Evolutionary conservation across 768 basidiomycete genomes (phyloP), one percentile per base, ranked within the genome.

Genomic region (Gymnopilus dilepis): DNA sequence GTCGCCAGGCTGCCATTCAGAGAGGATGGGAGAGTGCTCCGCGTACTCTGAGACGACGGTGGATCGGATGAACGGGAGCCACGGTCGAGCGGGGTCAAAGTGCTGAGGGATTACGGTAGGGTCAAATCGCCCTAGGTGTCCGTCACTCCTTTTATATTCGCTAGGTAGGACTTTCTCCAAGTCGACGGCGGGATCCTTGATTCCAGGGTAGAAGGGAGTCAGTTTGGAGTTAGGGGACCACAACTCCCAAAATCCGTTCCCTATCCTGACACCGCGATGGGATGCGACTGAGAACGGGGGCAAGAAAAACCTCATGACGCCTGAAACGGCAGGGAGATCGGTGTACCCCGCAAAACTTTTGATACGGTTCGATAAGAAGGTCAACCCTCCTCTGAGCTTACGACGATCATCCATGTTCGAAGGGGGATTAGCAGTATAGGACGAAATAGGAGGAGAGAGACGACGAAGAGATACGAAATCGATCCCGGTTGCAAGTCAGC

Each of bases 111-210:
- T 54, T 2, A 51, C 38, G 0, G 63, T 61, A 15, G 47, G 61
- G 37, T 69, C 66, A 17, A 62, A 67, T 1, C 48, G 60, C 11
- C 66, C 66, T 0, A 58, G 26, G 22, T 62, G 66, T 1, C 68
- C 64, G 17, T 67, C 62, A 50, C 37, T 59, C 1, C 62, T 34
- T 5, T 51, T n/a, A 4, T 28, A 30, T 28, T 63, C 47, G 13
- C 21, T 3, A 0, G 52, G 47, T 1, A 50, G 15, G n/a, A n/a
- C n/a, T 0, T 42, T 4, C 12, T 42, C 48, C 0, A 50, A 7
- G 1, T 15, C 12, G 1, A 31, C 7, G 4, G 41, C 13, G 3
- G 31, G 6, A 8, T 38, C 33, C 2, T 31, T 28, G 0, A 58
- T 6, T 7, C 65, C 62, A 0, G 67, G 63, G 19, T 66, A 67